Base-by-base conservation (phyloP, 2,329 filamentous ascomycete genomes). In the Leptographium flavum region DNA sequence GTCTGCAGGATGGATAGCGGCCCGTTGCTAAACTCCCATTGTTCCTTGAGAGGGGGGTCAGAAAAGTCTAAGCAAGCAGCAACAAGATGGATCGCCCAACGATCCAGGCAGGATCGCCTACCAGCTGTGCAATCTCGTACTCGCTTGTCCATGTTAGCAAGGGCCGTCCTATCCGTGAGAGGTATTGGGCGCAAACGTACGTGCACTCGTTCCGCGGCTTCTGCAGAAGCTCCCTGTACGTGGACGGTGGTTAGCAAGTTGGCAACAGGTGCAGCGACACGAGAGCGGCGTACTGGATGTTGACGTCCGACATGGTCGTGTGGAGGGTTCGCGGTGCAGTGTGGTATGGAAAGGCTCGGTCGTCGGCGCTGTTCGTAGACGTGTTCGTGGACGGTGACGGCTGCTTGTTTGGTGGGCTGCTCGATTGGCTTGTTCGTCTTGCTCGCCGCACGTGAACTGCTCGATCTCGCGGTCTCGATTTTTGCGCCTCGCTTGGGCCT, bases 1-100 rank as follows among this genome's bases (percentile, higher is more conserved):
- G 92, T 95, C 69, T 96, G 90, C 49, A 98, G 84, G 58, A 98
- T 92, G 5, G 87, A 95, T 39, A 96, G 64, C 40, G 68, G 68
- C 6, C 68, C 66, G 38, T 65, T 62, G 47, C 67, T 65, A 56
- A 75, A 74, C 57, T 76, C 73, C 57, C 50, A 53, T 39, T 76
- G 70, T 60, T 76, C 69, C 54, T 69, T 32, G 28, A 41, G 28
- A 25, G 21, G 25, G 28, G 14, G 15, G 31, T 27, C 15, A 36
- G 41, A 33, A 4, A 6, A 19, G 11, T 2, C 22, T 15, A 11
- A 4, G n/a, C n/a, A 7, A 8, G 9, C 7, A 14, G 17, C 11
- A 21, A 11, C 15, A 15, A 15, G 31, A 33, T 33, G 31, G 7
- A n/a, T n/a, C 19, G n/a, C 15, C 31, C 30, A 32, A 4, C 10